Base-by-base conservation (phyloP, 1,284 basidiomycete species). In the Moniliophthora roreri region DNA sequence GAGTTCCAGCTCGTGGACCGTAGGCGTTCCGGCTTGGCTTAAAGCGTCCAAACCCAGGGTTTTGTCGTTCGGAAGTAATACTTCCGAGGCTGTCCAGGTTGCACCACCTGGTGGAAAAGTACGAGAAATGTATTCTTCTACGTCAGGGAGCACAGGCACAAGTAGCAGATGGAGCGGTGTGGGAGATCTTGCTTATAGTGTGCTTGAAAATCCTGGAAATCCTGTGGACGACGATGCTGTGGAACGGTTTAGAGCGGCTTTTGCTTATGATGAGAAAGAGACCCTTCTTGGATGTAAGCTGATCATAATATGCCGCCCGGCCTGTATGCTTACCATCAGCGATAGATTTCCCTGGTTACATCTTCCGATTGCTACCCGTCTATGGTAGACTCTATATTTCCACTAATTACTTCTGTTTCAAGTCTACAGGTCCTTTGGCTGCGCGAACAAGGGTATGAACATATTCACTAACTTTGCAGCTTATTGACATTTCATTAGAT, bases 351-450 rank as follows among this genome's bases (percentile, higher is more conserved):
- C 82, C 90, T 36, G 93, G 93, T 15, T 95, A 90, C 66, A 77
- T 98, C 41, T 92, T 88, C 69, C 81, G 95, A 50, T 77, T 95
- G 20, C 69, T 97, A 7, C 95, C 95, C 0, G 81, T 95, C 7
- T 90, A 81, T 54, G 95, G 95, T 4, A 81, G 87, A 46, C 80
- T 97, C 37, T 97, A 90, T 64, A 80, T 98, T 55, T 94, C 95
- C 21, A 86, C 82, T 20, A 93, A 91, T 63, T 89, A 84, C 67
- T 89, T 96, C 67, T 95, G 92, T 70, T 96, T 96, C 79, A 87
- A 89, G 64, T 91, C 93, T 2, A 89, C 81, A 41, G 87, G 89
- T 1, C 79, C 91, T 7, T 66, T 95, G 41, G 81, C 81, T 49
- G 74, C 84, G 50, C 87, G 86, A 66, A 95, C 93, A 11, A 82